A percentile compares a stretch with the other conserved stretches of the same genome.
phyloP scores from a whole-genome alignment of 345 rosid species.

The Cochlearia excelsa region DNA sequence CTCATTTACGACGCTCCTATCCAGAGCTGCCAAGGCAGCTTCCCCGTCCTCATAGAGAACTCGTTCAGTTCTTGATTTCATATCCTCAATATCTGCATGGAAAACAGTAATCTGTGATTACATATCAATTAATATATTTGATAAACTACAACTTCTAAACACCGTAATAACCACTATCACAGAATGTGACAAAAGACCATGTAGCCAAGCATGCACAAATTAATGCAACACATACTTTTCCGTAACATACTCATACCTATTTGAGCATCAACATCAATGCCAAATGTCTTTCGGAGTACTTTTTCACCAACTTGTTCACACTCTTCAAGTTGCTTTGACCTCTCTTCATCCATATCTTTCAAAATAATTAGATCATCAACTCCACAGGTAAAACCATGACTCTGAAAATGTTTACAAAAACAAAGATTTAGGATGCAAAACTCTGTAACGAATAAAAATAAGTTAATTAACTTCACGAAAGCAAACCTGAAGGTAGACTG shows the following conservation, averaged over 20 bases:
- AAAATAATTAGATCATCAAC: slow-evolving; percentile 86
- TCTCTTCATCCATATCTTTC: slow-evolving; percentile 58
- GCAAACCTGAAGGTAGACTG: slow-evolving; percentile 80
- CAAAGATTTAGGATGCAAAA: slow-evolving; percentile 29
- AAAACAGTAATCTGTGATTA: slow-evolving; percentile 20
- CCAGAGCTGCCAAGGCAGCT: slow-evolving; percentile 67
- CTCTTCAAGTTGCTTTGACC: slow-evolving; percentile 69
- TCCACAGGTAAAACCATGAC: slow-evolving; percentile 97
- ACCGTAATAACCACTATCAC: slow-evolving; percentile 1
- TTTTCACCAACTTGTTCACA: slow-evolving; percentile 67
- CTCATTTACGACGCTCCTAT: slow-evolving; percentile 65
- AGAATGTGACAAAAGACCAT: slow-evolving; percentile 23
- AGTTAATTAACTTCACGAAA: slow-evolving; percentile 10
- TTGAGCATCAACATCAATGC: slow-evolving; percentile 42
- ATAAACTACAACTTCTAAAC: slow-evolving; percentile 14
- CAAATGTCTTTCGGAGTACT: slow-evolving; percentile 68
- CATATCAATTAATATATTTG: slow-evolving; percentile 13
- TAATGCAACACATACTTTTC: slow-evolving; percentile 1
- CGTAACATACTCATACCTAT: slow-evolving; percentile 47
- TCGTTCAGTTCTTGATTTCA: slow-evolving; percentile 68
- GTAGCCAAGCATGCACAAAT: slow-evolving; percentile 18
- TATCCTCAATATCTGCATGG: slow-evolving; percentile 53
- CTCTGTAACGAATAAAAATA: slow-evolving; percentile 6
- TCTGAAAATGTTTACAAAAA: slow-evolving; percentile 47
- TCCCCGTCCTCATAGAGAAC: slow-evolving; percentile 74